phyloP scores from a whole-genome alignment of 164 flowering plant species.

The Chloranthus sessilifolius region DNA sequence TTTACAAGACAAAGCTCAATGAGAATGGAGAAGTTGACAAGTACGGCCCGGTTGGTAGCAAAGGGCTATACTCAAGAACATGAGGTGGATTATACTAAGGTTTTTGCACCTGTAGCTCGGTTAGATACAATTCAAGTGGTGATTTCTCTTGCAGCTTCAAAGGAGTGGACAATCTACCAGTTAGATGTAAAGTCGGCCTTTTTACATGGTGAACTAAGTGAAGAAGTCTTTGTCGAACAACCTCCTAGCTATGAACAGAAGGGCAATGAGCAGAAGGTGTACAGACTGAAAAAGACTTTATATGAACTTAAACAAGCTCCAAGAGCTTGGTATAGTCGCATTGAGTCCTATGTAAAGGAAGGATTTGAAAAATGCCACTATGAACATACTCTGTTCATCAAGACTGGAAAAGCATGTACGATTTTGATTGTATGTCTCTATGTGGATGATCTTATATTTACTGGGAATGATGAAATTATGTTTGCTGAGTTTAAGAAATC shows the following conservation, averaged over 20 bases:
- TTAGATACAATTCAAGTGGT: no score
- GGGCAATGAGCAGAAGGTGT: constrained; percentile 1
- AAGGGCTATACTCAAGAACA: neutral
- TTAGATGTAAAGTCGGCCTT: no score
- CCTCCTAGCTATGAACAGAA: constrained; percentile 1
- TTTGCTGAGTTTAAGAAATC: constrained; percentile 11
- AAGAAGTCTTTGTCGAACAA: constrained; percentile 5
- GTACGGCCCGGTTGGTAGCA: neutral
- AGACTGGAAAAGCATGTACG: neutral
- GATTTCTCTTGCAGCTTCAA: no score
- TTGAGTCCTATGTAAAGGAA: constrained; percentile 1
- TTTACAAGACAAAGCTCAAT: neutral
- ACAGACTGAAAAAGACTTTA: no score
- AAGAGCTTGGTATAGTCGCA: constrained; percentile 3
- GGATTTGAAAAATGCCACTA: neutral
- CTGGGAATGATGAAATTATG: constrained; percentile 5
- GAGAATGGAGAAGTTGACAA: neutral
- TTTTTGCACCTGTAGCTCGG: neutral
- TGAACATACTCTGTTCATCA: constrained; percentile 1
- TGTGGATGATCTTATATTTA: constrained; percentile 4
- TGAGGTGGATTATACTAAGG: neutral
- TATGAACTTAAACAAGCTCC: constrained; percentile 16
- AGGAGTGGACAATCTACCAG: no score
- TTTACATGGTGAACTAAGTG: neutral
- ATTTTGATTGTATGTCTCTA: constrained; percentile 1